These are phyloP conservation scores for Candida krabiensis DNA, from an alignment of 805 yeast genomes.

Conservation along the genomic window DNA sequence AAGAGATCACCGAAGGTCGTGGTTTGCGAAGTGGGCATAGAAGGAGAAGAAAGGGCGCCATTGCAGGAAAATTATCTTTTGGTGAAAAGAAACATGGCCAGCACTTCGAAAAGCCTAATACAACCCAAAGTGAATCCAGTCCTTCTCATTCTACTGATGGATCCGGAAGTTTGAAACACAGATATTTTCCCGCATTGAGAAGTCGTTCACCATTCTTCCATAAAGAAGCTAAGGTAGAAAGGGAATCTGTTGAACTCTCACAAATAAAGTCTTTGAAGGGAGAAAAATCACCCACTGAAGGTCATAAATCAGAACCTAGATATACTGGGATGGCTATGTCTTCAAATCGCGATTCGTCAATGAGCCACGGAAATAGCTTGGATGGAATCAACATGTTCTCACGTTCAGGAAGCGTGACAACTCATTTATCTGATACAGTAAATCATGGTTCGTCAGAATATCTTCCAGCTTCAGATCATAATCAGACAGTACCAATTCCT, in stretches of 20 bases:
- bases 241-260: background rate
- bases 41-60: slow-evolving; percentile 18
- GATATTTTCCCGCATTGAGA: background rate
- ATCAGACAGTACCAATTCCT: slow-evolving; percentile 18
- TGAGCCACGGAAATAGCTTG: background rate
- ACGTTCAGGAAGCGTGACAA: slow-evolving; percentile 10
- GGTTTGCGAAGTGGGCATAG: slow-evolving; percentile 23
- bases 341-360: background rate
- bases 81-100: slow-evolving; percentile 6
- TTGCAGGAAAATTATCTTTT: slow-evolving; percentile 18
- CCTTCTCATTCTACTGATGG: background rate
- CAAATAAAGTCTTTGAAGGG: background rate
- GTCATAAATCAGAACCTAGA: background rate
- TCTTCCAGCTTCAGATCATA: slow-evolving; percentile 7
- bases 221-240: background rate
- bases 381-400: slow-evolving; percentile 1
- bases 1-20: slow-evolving; percentile 52
- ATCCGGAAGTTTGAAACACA: background rate
- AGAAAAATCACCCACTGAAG: background rate
- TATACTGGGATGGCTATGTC: background rate
- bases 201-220: background rate
- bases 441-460: slow-evolving; percentile 14
- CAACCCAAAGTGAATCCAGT: background rate
- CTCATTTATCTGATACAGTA: slow-evolving; percentile 6
- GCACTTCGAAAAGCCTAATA: background rate